phyloP scores from a whole-genome alignment of 1,284 basidiomycete species.

The Rhodotorula sp. region DNA sequence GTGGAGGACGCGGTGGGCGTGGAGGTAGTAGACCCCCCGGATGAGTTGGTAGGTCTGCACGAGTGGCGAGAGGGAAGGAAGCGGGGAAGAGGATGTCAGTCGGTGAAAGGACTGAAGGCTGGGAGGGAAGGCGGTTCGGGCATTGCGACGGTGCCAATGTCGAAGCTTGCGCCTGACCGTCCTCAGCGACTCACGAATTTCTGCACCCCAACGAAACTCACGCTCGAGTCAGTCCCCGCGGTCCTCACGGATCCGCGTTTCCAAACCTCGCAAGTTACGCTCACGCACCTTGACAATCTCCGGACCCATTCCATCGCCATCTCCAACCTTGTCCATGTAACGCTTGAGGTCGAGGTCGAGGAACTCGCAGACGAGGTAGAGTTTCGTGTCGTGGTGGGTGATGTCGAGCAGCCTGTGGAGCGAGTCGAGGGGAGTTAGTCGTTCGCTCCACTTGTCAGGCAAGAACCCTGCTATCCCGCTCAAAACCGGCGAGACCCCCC shows the following conservation, averaged over 20 bases:
- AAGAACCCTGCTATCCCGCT: background rate
- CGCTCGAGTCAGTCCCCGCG: background rate
- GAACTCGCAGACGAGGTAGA: conserved; percentile 96
- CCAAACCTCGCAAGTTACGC: too few species aligned
- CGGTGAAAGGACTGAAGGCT: too few species aligned
- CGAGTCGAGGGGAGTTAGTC: background rate
- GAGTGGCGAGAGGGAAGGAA: background rate
- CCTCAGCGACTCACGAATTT: conserved; percentile 63
- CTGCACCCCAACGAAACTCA: conserved; percentile 51
- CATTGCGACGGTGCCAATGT: background rate
- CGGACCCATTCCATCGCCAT: conserved; percentile 59
- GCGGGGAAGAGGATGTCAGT: background rate
- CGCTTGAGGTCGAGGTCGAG: conserved; percentile 90
- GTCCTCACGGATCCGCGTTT: too few species aligned
- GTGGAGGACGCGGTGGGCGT: conserved; percentile 93
- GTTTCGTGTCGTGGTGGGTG: conserved; percentile 92
- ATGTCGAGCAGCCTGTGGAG: conserved; percentile 79
- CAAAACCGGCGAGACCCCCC: background rate
- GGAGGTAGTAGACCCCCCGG: conserved; percentile 88
- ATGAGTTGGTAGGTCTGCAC: conserved; percentile 69
- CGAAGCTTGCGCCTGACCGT: background rate
- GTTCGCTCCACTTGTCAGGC: too few species aligned
- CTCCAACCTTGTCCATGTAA: conserved; percentile 73
- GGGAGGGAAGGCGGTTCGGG: background rate
- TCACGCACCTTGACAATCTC: conserved; percentile 78